These are phyloP conservation scores for Bassia scoparia DNA, from an alignment of 148 eudicot species.

Conservation along the genomic window DNA sequence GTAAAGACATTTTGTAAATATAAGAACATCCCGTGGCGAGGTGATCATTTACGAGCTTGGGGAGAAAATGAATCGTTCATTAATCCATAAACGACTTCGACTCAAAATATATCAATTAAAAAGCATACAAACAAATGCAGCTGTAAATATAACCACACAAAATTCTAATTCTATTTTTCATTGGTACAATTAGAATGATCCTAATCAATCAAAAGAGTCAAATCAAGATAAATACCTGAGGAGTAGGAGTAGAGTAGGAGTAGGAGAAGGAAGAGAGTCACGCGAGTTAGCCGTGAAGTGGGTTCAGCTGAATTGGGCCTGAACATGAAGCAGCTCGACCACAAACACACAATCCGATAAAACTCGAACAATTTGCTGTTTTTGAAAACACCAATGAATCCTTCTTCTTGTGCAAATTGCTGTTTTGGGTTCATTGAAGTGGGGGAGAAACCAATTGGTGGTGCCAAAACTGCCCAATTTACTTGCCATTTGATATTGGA, in stretches of 20 bases:
- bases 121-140: no score
- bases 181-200: no score
- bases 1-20: no score
- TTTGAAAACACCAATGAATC: background rate
- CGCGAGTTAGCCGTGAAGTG: constrained; percentile 1
- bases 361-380: background rate
- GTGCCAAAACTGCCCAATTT: constrained; percentile 10
- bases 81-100: no score
- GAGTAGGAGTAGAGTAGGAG: constrained; percentile 15
- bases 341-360: background rate
- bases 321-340: constrained; percentile 29
- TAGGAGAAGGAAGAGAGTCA: constrained; percentile 1
- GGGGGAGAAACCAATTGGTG: background rate
- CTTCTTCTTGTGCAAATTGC: background rate
- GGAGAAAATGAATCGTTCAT: no score
- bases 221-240: background rate
- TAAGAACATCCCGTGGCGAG: no score
- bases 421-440: background rate
- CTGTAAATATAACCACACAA: no score
- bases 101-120: no score
- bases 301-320: constrained; percentile 20
- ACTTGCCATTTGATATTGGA: constrained; percentile 19
- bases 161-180: no score
- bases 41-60: no score
- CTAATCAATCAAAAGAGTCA: no score